Conservation (phyloP, 148 eudicot species). For the Silene uniflora region DNA sequence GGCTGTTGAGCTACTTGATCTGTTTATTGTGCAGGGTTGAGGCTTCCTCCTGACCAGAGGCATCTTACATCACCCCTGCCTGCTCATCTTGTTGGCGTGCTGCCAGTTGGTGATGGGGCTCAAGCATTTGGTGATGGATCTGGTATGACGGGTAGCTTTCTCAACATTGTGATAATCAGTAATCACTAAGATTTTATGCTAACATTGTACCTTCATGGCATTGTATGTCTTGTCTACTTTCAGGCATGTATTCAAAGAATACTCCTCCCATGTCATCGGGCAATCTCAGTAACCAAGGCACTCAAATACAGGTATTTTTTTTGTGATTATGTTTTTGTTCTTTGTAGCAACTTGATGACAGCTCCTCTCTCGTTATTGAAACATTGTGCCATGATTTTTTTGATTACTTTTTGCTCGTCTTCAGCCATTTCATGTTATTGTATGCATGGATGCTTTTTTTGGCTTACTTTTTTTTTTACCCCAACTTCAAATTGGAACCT, state of each 20-base stretch:
- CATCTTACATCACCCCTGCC: conserved; percentile 74
- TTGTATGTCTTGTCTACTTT: conserved; percentile 16
- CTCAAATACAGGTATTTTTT: conserved; percentile 60
- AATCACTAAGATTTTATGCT: not conserved
- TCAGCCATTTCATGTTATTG: not conserved
- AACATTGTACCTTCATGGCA: conserved; percentile 1
- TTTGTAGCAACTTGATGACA: not conserved
- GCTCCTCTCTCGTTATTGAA: not conserved
- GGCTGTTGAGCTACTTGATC: not conserved
- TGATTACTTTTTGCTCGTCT: not conserved
- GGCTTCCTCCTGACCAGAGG: conserved; percentile 76
- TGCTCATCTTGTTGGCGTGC: conserved; percentile 73
- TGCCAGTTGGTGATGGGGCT: conserved; percentile 46
- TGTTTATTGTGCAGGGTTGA: conserved; percentile 44
- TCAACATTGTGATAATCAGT: conserved; percentile 9
- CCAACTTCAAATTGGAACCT: conserved; percentile 1
- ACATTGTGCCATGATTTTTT: not conserved
- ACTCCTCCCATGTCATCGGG: conserved; percentile 71
- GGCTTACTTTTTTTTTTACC: too few species aligned
- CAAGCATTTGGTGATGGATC: conserved; percentile 66
- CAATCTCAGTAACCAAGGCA: conserved; percentile 63
- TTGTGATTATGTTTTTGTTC: not conserved
- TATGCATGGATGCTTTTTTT: not conserved
- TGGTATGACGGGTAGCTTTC: conserved; percentile 38
- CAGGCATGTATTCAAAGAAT: conserved; percentile 80